These are phyloP conservation scores for Saksenaea oblongispora DNA, from an alignment of 371 early-diverging fungal species.

Conservation along the genomic window DNA sequence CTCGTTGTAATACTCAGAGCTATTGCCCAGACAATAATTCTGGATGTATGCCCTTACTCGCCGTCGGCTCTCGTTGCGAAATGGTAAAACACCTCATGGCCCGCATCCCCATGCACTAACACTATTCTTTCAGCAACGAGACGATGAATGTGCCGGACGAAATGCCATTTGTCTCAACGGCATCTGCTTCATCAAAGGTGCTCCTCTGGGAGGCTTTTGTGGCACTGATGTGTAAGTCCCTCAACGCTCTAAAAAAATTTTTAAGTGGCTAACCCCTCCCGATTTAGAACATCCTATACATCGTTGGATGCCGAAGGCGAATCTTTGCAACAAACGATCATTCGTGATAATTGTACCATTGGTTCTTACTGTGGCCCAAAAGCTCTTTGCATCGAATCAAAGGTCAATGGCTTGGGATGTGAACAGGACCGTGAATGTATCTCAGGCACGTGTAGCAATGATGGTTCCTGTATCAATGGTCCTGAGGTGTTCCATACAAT, in stretches of 20 bases:
- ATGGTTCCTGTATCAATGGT: slow-evolving; percentile 34
- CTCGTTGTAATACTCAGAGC: slow-evolving; percentile 26
- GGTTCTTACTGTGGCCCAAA: slow-evolving; percentile 33
- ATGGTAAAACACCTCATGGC: slow-evolving; percentile 15
- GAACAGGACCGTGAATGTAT: slow-evolving; percentile 48
- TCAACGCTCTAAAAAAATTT: not conserved
- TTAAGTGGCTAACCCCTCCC: not conserved
- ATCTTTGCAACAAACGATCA: slow-evolving; percentile 34
- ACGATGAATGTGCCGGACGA: slow-evolving; percentile 44
- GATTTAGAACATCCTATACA: slow-evolving; percentile 21
- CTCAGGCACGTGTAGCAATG: slow-evolving; percentile 39
- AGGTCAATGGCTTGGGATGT: slow-evolving; percentile 20
- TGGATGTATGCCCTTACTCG: slow-evolving; percentile 24
- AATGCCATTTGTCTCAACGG: slow-evolving; percentile 46
- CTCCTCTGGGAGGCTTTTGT: slow-evolving; percentile 46
- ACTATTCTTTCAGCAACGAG: slow-evolving; percentile 38
- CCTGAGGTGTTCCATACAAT: slow-evolving; percentile 49
- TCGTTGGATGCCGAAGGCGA: slow-evolving; percentile 32
- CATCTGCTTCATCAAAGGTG: slow-evolving; percentile 42
- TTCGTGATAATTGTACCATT: slow-evolving; percentile 49
- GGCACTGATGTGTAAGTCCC: slow-evolving; percentile 43
- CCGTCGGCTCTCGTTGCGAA: slow-evolving; percentile 35
- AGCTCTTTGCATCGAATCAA: slow-evolving; percentile 31
- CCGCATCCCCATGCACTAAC: too few species aligned
- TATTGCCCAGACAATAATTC: slow-evolving; percentile 49